Base-by-base conservation (phyloP, 169 alveolate species). In the Plasmodium berghei region DNA sequence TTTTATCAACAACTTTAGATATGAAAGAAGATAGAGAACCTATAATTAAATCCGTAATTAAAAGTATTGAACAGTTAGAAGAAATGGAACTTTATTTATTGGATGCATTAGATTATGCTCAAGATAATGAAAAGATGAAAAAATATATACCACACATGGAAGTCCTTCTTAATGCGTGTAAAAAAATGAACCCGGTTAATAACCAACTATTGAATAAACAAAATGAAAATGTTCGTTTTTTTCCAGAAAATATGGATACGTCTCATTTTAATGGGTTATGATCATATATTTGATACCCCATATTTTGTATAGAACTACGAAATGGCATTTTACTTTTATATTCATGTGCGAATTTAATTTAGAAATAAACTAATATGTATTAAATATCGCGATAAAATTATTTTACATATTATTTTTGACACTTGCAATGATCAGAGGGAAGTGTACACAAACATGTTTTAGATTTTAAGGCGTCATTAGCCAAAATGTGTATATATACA, bases 81-180 rank as follows among this genome's bases (percentile, higher is more conserved):
- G 91, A 85, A 20, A 56, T 85, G 20, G 91, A 85, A 71, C 54
- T 85, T 9, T 85, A 69, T 40, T 48, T 85, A 16, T 71, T 85
- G 6, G 91, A 85, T 49, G 91, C 86, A 34, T 48, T 85, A 42
- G 91, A 85, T 18, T 85, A 85, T 69, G 91, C 91, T 3, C 61
- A 85, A 49, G 72, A 69, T 2, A 85, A 69, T 62, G 86, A 67
- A 5, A 85, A 85, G 48, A 49, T 85, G 71, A 67, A 85, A 71
- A 71, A 85, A 18, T 85, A 85, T 49, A 40, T 85, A 28, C 86
- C 73, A 0, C 91, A 85, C 16, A 9, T 85, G 59, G 91, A 85
- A n/a, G 55, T 85, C 9, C 69, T 85, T 12, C 54, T 85, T 24
- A 42, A n/a, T 61, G 46, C 91, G 42, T 85, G 91, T 48, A 66